Evolutionary conservation across 345 rosid genomes (phyloP), one percentile per base, ranked within the genome.

Genomic region (Pelargonium nanum): DNA sequence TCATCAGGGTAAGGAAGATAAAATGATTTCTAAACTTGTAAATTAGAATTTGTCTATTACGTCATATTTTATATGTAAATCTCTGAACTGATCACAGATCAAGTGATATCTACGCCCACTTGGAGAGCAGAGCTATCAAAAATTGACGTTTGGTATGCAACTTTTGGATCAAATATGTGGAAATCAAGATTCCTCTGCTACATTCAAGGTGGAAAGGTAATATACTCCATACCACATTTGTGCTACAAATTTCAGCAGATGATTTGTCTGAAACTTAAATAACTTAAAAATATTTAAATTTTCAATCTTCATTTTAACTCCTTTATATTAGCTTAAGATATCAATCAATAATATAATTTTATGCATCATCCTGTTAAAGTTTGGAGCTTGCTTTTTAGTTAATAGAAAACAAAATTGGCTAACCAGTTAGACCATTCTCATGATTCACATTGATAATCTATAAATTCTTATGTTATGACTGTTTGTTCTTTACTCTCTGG

Each of bases 81-180:
- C 57, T 60, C 24, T 19, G 26, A 44, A 59, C 19, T 48, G 22
- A 59, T 57, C 58, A 72, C 80, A 66, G 82, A 63, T 65, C 56
- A 65, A 68, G 55, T 51, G 32, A 74, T 50, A 52, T 25, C 55
- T 59, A 66, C 34, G 53, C 62, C 78, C 58, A 55, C 70, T 10
- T 89, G 96, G 98, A 81, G 95, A 74, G 69, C 83, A 30, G 85
- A 74, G 64, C 79, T 83, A 4, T 77, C 96, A 19, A 86, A 78
- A 65, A 64, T 69, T 62, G 92, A 85, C 26, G 25, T 91, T 66
- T 91, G 92, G 89, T 88, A 91, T 79, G 96, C 96, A 55, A 24
- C 80, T 71, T 91, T 50, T 74, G 98, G 98, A 60, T 86, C 89
- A 58, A 91, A 80, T 78, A 81, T 91, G 86, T 82, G 96, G 92